Evolutionary conservation across 2,329 filamentous ascomycete genomes (phyloP), one percentile per base, ranked within the genome.

Genomic region (Fusarium sororula): DNA sequence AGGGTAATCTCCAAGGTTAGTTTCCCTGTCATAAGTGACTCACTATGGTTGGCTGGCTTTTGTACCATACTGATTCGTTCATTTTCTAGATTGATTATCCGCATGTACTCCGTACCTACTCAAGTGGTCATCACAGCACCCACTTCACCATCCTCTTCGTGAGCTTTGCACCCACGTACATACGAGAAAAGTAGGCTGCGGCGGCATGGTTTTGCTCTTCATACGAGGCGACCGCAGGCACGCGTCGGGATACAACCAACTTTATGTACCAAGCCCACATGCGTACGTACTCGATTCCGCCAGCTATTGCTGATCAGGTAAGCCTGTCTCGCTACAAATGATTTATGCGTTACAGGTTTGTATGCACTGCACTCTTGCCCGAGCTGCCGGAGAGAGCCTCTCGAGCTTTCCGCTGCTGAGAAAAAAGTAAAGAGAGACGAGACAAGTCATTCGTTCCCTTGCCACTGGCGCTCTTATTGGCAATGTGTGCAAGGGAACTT

Each of bases 121-220:
- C 58, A 48, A 73, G 56, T 70, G 66, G 70, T 71, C 67, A 74
- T 71, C 74, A 77, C 66, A 70, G 70, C 75, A 69, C 37, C 68
- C 70, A 70, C 71, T 68, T 68, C 48, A 53, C 61, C 65, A 65
- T 74, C 62, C 57, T 64, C 69, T 66, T 56, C 39, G 37, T 39
- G 47, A 73, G 66, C 68, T 74, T 64, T 68, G 59, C 61, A 50
- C 66, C 61, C 59, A 74, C 66, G 58, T 57, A 73, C 70, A 72
- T 77, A 76, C 71, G 71, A 74, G 72, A 64, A 68, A 74, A 77
- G 47, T 65, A 76, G 63, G 73, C 72, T 75, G 72, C 73, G 71
- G 71, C 68, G 68, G 60, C 66, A 77, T 73, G 68, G 67, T 76
- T 76, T 77, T 50, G 28, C 65, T 60, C 53, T 65, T 65, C 66